These are phyloP conservation scores for Euphrasia confusa DNA, from an alignment of 257 asterid genomes.

Conservation along the genomic window DNA sequence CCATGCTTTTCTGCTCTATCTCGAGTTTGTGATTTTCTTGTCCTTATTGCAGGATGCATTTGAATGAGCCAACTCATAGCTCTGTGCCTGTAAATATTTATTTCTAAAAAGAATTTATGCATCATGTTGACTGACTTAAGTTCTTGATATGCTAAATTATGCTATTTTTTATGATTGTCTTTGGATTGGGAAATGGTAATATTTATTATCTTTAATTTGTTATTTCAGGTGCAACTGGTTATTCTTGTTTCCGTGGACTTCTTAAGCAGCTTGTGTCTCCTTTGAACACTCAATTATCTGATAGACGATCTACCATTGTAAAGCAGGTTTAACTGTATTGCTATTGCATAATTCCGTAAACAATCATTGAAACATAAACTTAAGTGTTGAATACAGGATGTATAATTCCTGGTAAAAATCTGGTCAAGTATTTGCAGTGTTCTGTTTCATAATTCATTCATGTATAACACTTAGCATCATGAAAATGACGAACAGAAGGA, in stretches of 20 bases:
- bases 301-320: slow-evolving; percentile 81
- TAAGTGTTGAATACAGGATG: background rate
- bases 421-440: background rate
- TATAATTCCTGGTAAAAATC: background rate
- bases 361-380: background rate
- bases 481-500: background rate
- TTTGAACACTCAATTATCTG: slow-evolving; percentile 67
- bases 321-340: slow-evolving; percentile 48
- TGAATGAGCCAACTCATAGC: background rate
- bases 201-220: slow-evolving; percentile 16
- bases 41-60: background rate
- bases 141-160: background rate
- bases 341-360: slow-evolving; percentile 1
- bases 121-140: slow-evolving; percentile 5
- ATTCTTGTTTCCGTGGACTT: slow-evolving; percentile 72
- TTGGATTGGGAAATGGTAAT: background rate
- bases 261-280: slow-evolving; percentile 79
- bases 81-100: background rate
- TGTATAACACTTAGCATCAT: background rate
- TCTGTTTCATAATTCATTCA: background rate
- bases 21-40: slow-evolving; percentile 1
- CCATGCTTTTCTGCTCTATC: background rate
- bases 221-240: slow-evolving; percentile 64
- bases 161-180: background rate
- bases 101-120: slow-evolving; percentile 1